phyloP scores from a whole-genome alignment of 495 filamentous ascomycete genomes.

The Penicillium angulare region DNA sequence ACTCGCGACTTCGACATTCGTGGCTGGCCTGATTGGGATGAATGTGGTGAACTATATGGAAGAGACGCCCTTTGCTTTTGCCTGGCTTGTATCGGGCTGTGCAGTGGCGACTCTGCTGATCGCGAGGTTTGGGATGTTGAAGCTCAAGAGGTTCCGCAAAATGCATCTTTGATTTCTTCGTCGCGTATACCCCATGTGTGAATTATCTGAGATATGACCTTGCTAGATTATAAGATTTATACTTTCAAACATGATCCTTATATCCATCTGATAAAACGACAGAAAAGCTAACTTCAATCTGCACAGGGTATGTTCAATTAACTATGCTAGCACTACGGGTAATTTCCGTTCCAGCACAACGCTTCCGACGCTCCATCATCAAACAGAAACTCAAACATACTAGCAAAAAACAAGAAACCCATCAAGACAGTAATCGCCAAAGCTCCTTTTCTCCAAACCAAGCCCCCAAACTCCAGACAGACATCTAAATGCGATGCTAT shows the following conservation, averaged over 20 bases:
- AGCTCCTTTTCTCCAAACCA: slow-evolving; percentile 17
- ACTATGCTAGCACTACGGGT: slow-evolving; percentile 21
- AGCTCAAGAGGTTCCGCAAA: slow-evolving; percentile 17
- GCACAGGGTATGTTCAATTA: slow-evolving; percentile 28
- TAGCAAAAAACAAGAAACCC: slow-evolving; percentile 1
- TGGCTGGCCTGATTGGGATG: slow-evolving; percentile 35
- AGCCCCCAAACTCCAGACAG: slow-evolving; percentile 26
- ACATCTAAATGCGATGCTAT: slow-evolving; percentile 16
- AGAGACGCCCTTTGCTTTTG: slow-evolving; percentile 27
- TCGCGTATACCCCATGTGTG: neutral
- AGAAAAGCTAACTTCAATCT: neutral
- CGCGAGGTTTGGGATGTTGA: slow-evolving; percentile 24
- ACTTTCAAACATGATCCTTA: no score
- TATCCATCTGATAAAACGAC: no score
- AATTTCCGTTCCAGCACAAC: slow-evolving; percentile 5
- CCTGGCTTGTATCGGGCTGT: slow-evolving; percentile 12
- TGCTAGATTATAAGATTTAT: no score
- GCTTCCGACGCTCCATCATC: neutral
- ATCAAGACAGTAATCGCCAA: slow-evolving; percentile 20
- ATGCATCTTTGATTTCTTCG: slow-evolving; percentile 18
- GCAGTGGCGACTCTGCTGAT: slow-evolving; percentile 12
- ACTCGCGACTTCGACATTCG: slow-evolving; percentile 27
- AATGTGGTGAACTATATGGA: slow-evolving; percentile 35
- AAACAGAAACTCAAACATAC: neutral
- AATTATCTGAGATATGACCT: no score